Evolutionary conservation across 2,329 filamentous ascomycete genomes (phyloP).

Genomic region (Penicillium frequentans): DNA sequence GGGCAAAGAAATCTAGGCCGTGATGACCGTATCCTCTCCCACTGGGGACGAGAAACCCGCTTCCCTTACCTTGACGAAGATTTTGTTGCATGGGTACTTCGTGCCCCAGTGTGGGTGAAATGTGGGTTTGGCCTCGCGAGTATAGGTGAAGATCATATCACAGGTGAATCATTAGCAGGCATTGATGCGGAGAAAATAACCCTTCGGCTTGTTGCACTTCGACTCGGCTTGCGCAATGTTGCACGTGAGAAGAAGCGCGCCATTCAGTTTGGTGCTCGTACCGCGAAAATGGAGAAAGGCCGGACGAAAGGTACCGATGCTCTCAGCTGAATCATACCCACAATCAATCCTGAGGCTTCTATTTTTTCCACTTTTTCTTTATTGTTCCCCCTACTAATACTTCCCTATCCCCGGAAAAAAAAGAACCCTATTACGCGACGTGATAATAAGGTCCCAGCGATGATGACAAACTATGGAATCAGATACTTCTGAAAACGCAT

Average conservation of each 20-base stretch:
- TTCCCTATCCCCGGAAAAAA: neutral
- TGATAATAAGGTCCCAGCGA: conserved; percentile 23
- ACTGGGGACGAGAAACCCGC: conserved; percentile 85
- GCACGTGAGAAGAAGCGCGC: conserved; percentile 91
- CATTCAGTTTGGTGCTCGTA: conserved; percentile 79
- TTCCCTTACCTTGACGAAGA: conserved; percentile 90
- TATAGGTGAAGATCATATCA: conserved; percentile 21
- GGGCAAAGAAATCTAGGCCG: conserved; percentile 93
- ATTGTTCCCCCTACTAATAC: neutral
- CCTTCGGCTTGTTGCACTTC: conserved; percentile 72
- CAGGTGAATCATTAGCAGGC: conserved; percentile 8
- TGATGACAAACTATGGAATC: conserved; percentile 43
- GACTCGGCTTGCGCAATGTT: conserved; percentile 69
- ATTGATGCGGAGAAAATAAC: conserved; percentile 74
- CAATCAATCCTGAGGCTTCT: neutral
- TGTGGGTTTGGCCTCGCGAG: conserved; percentile 71
- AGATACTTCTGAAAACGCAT: conserved; percentile 45
- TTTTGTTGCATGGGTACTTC: conserved; percentile 78
- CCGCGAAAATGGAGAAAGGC: conserved; percentile 73
- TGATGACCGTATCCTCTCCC: conserved; percentile 85
- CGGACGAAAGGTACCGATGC: conserved; percentile 68
- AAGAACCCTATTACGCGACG: conserved; percentile 1
- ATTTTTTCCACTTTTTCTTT: neutral
- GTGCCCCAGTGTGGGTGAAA: conserved; percentile 75
- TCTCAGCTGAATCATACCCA: conserved; percentile 26